Conservation (phyloP, 2,329 filamentous ascomycete species). For the Endoconidiophora laricicola region DNA sequence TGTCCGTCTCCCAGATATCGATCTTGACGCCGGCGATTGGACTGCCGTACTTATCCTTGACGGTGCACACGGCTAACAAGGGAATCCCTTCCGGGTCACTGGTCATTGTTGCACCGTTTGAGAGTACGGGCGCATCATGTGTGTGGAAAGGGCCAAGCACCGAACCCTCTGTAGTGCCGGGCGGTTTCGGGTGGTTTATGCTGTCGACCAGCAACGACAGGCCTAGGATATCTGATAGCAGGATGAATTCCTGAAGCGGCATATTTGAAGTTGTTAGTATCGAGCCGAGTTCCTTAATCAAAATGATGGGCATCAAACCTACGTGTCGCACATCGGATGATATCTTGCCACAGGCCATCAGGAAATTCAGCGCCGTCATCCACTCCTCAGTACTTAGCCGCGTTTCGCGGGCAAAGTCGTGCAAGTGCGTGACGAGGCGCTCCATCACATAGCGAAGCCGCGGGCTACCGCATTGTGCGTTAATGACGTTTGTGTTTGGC, state of each 20-base stretch:
- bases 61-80: constrained; percentile 48
- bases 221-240: constrained; percentile 58
- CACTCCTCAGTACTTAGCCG: constrained; percentile 56
- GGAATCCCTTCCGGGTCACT: constrained; percentile 48
- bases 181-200: constrained; percentile 61
- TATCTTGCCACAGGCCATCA: constrained; percentile 51
- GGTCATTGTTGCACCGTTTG: constrained; percentile 40
- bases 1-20: constrained; percentile 68
- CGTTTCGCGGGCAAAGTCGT: constrained; percentile 63
- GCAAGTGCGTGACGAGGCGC: constrained; percentile 52
- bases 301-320: constrained; percentile 14
- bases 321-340: constrained; percentile 51
- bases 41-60: constrained; percentile 43
- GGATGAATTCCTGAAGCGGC: constrained; percentile 46
- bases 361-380: constrained; percentile 52
- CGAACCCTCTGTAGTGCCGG: constrained; percentile 51
- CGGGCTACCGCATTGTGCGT: constrained; percentile 44
- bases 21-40: constrained; percentile 48
- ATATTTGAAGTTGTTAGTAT: neutral
- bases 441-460: constrained; percentile 54
- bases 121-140: constrained; percentile 42
- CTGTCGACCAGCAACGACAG: constrained; percentile 59
- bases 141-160: constrained; percentile 73
- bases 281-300: neutral
- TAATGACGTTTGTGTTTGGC: constrained; percentile 52